Evolutionary conservation across 1,284 basidiomycete genomes (phyloP).

Genomic region (Macrocystidia cucumis): DNA sequence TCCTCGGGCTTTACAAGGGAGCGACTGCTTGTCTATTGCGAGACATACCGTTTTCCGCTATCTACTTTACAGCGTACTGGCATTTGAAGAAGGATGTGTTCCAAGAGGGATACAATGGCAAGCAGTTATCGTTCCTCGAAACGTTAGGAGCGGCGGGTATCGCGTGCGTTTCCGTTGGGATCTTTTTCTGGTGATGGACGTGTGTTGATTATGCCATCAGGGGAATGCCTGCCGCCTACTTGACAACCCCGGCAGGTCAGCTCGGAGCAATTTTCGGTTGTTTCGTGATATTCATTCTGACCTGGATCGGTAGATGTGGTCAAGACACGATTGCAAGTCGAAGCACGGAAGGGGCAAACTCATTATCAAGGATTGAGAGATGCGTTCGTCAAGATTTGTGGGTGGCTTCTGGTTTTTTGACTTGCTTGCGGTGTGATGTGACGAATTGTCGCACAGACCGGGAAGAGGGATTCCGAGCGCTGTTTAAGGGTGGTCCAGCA

Average conservation of each 20-base stretch:
- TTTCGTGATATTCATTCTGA: conserved; percentile 16
- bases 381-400: conserved; percentile 87
- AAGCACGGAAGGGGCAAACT: conserved; percentile 88
- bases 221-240: conserved; percentile 93
- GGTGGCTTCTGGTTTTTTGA: conserved; percentile 15
- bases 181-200: conserved; percentile 15
- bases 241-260: conserved; percentile 78
- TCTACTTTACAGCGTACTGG: conserved; percentile 77
- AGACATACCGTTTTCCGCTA: conserved; percentile 92
- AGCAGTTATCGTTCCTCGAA: conserved; percentile 88
- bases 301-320: conserved; percentile 71
- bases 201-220: conserved; percentile 31
- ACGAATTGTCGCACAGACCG: conserved; percentile 39
- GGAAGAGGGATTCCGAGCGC: conserved; percentile 83
- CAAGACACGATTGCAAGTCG: conserved; percentile 98
- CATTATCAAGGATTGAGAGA: conserved; percentile 89
- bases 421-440: conserved; percentile 1
- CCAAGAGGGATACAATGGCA: conserved; percentile 92
- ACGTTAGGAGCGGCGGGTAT: conserved; percentile 79
- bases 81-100: conserved; percentile 92
- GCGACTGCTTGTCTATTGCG: conserved; percentile 83
- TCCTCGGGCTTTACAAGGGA: conserved; percentile 91
- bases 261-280: conserved; percentile 6
- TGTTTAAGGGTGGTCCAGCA: conserved; percentile 95
- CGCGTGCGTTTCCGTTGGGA: conserved; percentile 46